A percentile compares a stretch with the other conserved stretches of the same genome.
Conservation (phyloP, 768 basidiomycete species). For the Paxillus ammoniavirescens region DNA sequence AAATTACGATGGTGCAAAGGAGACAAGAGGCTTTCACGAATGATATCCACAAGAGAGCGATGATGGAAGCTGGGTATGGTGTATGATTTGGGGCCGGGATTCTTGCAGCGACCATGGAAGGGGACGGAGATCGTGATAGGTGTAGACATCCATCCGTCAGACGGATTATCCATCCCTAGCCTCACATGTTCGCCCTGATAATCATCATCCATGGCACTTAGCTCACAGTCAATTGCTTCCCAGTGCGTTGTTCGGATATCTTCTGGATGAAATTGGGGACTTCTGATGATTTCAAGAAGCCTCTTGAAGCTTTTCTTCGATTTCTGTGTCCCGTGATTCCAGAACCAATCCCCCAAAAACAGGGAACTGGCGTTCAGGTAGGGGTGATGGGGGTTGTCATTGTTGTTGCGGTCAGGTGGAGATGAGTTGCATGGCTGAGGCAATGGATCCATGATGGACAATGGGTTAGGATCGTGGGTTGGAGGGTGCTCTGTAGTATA, state of each 20-base stretch:
- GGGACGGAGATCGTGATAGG: conserved; percentile 1
- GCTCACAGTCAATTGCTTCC: conserved; percentile 5
- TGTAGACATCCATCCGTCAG: neutral
- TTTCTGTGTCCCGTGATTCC: conserved; percentile 16
- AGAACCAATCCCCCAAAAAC: conserved; percentile 24
- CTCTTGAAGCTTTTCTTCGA: conserved; percentile 8
- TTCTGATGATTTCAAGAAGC: conserved; percentile 13
- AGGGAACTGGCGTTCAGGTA: conserved; percentile 24
- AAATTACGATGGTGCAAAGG: conserved; percentile 1
- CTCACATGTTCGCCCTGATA: neutral
- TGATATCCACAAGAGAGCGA: conserved; percentile 8
- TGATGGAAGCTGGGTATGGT: conserved; percentile 10
- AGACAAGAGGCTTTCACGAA: conserved; percentile 14
- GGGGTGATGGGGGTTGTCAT: conserved; percentile 6
- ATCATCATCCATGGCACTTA: conserved; percentile 6
- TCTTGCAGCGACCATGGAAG: neutral
- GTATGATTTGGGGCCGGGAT: conserved; percentile 3
- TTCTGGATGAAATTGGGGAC: conserved; percentile 10
- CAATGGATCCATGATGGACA: no score
- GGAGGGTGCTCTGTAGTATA: no score
- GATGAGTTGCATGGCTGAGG: no score
- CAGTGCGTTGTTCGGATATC: conserved; percentile 11
- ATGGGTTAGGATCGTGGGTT: no score
- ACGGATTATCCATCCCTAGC: neutral
- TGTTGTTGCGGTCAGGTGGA: no score